A percentile compares a stretch with the other conserved stretches of the same genome.
Conservation (phyloP, 1,284 basidiomycete genomes). For the Irpex sp. region DNA sequence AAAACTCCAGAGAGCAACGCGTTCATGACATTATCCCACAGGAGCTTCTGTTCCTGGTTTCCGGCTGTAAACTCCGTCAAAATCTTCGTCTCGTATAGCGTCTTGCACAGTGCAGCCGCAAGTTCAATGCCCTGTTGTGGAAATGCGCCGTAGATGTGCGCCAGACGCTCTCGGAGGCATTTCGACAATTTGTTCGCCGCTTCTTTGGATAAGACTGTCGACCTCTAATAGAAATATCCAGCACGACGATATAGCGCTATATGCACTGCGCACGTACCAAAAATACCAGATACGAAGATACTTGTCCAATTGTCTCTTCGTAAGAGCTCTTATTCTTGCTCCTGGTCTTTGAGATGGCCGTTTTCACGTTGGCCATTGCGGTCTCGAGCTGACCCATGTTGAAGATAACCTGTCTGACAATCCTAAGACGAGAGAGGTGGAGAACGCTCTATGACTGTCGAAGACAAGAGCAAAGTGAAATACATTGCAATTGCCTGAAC, state of each 20-base stretch:
- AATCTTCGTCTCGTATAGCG: constrained; percentile 27
- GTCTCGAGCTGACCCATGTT: constrained; percentile 2
- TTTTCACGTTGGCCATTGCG: constrained; percentile 5
- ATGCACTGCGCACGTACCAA: constrained; percentile 17
- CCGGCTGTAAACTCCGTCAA: constrained; percentile 18
- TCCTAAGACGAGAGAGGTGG: not conserved
- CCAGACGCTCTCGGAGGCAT: constrained; percentile 25
- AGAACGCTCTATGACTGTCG: too few species aligned
- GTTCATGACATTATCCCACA: constrained; percentile 28
- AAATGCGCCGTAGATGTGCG: constrained; percentile 23
- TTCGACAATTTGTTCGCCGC: constrained; percentile 17
- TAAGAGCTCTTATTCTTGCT: constrained; percentile 11
- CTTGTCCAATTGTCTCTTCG: constrained; percentile 14
- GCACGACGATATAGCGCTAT: not conserved
- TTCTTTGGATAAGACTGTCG: constrained; percentile 17
- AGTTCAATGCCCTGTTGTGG: constrained; percentile 23
- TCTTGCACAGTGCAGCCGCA: constrained; percentile 23
- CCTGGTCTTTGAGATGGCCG: constrained; percentile 14
- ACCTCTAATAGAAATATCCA: constrained; percentile 16
- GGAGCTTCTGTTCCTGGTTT: constrained; percentile 17
- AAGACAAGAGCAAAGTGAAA: not conserved
- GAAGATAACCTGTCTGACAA: not conserved
- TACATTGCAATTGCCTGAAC: not conserved
- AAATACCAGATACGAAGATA: constrained; percentile 22
- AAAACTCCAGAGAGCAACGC: constrained; percentile 30